Evolutionary conservation across 345 rosid species (phyloP), one percentile per base, ranked within the genome.

Genomic region (Eucalyptus pumila): DNA sequence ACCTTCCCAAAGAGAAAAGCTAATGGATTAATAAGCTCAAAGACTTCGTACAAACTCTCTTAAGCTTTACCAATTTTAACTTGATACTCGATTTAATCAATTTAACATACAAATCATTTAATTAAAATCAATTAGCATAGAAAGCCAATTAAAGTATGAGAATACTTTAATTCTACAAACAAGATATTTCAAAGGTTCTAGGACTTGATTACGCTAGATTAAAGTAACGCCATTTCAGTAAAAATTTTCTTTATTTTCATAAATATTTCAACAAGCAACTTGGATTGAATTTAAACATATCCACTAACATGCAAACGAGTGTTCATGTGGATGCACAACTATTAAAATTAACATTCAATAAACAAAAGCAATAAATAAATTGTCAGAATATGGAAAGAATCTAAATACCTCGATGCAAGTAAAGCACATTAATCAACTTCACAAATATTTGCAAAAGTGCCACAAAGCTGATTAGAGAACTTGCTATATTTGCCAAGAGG

Each of bases 401-500:
- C 4, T 27, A 27, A 60, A 60, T 60, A 27, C 32, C 0, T 60
- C 0, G 1, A 60, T 60, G 69, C 69, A 27, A 60, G 69, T 13
- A 60, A 60, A 60, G 32, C 69, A 12, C 32, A 60, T 60, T 6
- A 60, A 60, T 60, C 32, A 60, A 60, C 30, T 60, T 60, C 69
- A 12, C 1, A 60, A 27, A 27, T 60, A 60, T 60, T 12, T 60
- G 32, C 15, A 60, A 60, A 60, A 60, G 32, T 60, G 67, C 0
- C 0, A 0, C 67, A 0, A 60, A 60, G n/a, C 4, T 60, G 7
- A 60, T 12, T 26, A 26, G 67, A 60, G 67, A 24, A 60, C 67
- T 0, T 27, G 13, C 0, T 0, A 15, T 27, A 60, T 0, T 60
- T 27, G 8, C 67, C n/a, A 27, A 12, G n/a, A 27, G n/a, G 14